phyloP scores from a whole-genome alignment of 495 filamentous ascomycete genomes.

The Penicillium subrubescens region DNA sequence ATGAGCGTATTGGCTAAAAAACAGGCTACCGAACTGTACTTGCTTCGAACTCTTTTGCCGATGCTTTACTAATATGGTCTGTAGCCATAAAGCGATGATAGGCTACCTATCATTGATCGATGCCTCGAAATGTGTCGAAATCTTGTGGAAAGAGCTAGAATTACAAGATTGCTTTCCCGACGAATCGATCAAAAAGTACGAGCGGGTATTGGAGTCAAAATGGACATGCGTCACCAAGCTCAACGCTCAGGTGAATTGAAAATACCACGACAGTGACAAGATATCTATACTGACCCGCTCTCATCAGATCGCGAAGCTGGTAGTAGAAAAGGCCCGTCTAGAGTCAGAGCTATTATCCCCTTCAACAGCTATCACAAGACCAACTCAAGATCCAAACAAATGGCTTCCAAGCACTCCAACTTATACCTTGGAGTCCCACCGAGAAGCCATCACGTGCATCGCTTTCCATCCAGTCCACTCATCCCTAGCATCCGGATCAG shows the following conservation, averaged over 20 bases:
- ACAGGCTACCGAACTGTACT: slow-evolving; percentile 15
- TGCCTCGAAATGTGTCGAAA: not conserved
- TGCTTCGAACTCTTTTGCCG: not conserved
- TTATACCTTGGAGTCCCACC: slow-evolving; percentile 84
- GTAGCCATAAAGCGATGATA: slow-evolving; percentile 17
- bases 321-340: not conserved
- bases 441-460: slow-evolving; percentile 78
- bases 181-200: slow-evolving; percentile 1
- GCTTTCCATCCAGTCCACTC: slow-evolving; percentile 96
- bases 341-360: slow-evolving; percentile 2
- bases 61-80: not conserved
- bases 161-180: not conserved
- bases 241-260: not conserved
- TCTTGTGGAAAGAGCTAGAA: slow-evolving; percentile 4
- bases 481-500: slow-evolving; percentile 87
- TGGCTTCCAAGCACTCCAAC: slow-evolving; percentile 26
- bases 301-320: slow-evolving; percentile 6
- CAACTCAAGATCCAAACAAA: not conserved
- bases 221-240: slow-evolving; percentile 6
- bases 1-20: slow-evolving; percentile 1
- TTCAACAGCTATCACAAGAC: not conserved
- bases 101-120: slow-evolving; percentile 13
- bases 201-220: slow-evolving; percentile 7
- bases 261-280: not conserved
- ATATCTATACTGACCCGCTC: not conserved